These are phyloP conservation scores for Rhodotorula sp. DNA, from an alignment of 1,284 basidiomycete species.

Conservation along the genomic window DNA sequence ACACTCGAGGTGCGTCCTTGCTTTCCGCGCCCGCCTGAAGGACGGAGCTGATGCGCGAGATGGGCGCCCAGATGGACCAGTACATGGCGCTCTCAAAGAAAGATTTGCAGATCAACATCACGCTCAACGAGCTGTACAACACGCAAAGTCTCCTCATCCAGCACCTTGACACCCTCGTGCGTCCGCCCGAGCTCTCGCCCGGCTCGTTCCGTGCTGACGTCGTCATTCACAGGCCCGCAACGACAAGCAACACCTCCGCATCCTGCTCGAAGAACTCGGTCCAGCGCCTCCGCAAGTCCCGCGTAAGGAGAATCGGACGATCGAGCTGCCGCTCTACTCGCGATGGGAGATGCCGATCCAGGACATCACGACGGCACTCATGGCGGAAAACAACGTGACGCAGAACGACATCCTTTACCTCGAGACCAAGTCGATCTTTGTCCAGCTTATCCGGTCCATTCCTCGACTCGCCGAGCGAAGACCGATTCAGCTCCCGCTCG, in stretches of 20 bases:
- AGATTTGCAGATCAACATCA: constrained; percentile 95
- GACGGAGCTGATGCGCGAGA: constrained; percentile 46
- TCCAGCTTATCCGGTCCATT: constrained; percentile 92
- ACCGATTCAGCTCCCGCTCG: constrained; percentile 82
- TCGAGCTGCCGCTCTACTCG: constrained; percentile 89
- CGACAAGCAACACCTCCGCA: constrained; percentile 94
- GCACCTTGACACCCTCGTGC: constrained; percentile 88
- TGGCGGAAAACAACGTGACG: constrained; percentile 87
- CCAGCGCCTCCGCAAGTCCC: constrained; percentile 89
- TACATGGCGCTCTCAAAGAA: constrained; percentile 99
- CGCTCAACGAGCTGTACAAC: constrained; percentile 82
- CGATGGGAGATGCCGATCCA: constrained; percentile 99
- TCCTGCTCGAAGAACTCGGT: constrained; percentile 92
- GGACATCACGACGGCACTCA: constrained; percentile 91
- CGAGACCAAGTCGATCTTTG: constrained; percentile 99
- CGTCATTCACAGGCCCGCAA: constrained; percentile 72
- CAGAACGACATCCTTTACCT: constrained; percentile 99
- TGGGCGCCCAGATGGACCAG: constrained; percentile 74
- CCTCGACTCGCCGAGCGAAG: constrained; percentile 77
- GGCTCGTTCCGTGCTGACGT: neutral
- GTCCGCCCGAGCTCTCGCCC: constrained; percentile 47
- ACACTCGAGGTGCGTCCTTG: constrained; percentile 70
- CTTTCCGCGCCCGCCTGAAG: constrained; percentile 2
- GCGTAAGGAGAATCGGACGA: constrained; percentile 92
- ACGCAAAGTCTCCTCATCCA: constrained; percentile 61